Evolutionary conservation across 805 yeast species (phyloP), one percentile per base, ranked within the genome.

Genomic region (Lipomyces lipofer): DNA sequence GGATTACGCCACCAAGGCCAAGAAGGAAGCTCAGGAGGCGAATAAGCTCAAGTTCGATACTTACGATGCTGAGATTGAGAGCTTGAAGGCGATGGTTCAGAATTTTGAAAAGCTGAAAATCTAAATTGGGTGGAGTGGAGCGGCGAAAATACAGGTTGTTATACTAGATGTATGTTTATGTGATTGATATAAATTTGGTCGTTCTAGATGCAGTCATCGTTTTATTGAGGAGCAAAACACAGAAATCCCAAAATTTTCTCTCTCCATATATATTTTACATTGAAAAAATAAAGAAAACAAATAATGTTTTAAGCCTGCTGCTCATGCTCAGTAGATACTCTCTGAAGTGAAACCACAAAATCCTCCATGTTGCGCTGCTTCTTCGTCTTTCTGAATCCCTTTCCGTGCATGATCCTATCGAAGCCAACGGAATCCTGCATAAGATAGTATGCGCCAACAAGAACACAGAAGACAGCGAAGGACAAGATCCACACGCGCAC

Each of bases 391-490:
- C 73, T 71, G 49, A 64, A 58, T 55, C 73, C 64, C 71, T 74
- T 75, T 64, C 84, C 82, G 73, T 80, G 78, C 75, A 82, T 78
- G 69, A 80, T 63, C 71, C 80, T 72, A 68, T 80, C 84, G 65
- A 80, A 80, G 21, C 67, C 63, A 49, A 59, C 67, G 28, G 73
- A 69, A 45, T 66, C 82, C 63, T 92, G 82, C 96, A 90, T 87
- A 74, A 87, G 73, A 85, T 86, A 91, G 87, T 90, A 90, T 70
- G 92, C 88, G 81, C 96, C 97, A 75, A 96, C 96, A 79, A 89
- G 76, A 76, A 85, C 82, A 81, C 96, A 90, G 92, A 90, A 90
- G 76, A 87, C 85, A 82, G 97, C 97, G 79, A 90, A 86, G 61
- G 97, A 89, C 88, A 88, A 88, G 72, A 90, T 77, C 94, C 94